Base-by-base conservation (phyloP, 495 filamentous ascomycete genomes). In the Diplogelasinospora grovesii region DNA sequence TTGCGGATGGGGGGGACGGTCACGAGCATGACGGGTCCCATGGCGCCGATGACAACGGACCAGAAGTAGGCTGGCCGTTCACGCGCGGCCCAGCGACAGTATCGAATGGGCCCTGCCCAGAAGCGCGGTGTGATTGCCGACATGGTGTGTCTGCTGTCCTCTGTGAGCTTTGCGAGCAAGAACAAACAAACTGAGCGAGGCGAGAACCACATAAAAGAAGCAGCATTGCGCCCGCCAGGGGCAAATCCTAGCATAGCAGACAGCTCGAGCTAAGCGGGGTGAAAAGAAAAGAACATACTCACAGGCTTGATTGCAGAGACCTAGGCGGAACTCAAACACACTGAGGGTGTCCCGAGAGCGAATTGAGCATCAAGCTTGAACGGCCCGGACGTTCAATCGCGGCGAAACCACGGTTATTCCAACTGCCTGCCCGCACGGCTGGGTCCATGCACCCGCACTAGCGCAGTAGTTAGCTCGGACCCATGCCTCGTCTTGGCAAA, bases 61-160 rank as follows among this genome's bases (percentile, higher is more conserved):
- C 75, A 96, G 77, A 95, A 93, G 63, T 84, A 79, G 26, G 88
- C 88, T 20, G 93, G 92, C 57, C 81, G 81, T 59, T 89, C 79
- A 63, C 86, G 82, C 3, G 86, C 76, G 7, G 89, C 78, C 83
- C 88, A 98, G 63, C 81, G 83, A 33, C 84, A 54, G 78, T 93
- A 97, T 37, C 78, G 77, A 52, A 94, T 50, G 34, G 92, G 92
- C 32, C 73, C 67, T 26, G 74, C 70, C 77, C 80, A 96, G 81
- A 98, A 95, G 50, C 72, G 74, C 46, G 90, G 89, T 14, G 60
- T 54, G 31, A 49, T 22, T 56, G 61, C 63, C 39, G 74, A 70
- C 82, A 87, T 87, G 51, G 49, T 69, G 37, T 54, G 4, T 22
- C n/a, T n/a, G n/a, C n/a, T 31, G 26, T 24, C 23, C 23, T 45